Evolutionary conservation across 768 basidiomycete genomes (phyloP), one percentile per base, ranked within the genome.

Genomic region (Sarcodon aspratus): DNA sequence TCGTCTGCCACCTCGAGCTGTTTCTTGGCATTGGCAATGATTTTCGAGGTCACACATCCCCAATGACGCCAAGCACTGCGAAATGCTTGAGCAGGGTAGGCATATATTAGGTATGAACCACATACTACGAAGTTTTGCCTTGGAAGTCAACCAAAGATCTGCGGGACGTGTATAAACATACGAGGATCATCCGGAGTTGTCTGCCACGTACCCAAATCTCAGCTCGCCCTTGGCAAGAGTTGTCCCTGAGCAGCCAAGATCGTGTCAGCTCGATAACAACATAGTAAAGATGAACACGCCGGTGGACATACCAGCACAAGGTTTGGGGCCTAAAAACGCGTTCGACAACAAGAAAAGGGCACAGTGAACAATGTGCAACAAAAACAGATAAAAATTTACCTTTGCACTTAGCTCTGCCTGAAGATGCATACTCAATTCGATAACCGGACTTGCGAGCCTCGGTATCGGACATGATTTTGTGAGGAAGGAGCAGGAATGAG

Each of bases 41-140:
- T 78, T 57, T 74, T 79, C 15, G 70, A 40, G 0, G 90, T 91
- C 7, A 76, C 73, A 60, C 92, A 94, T 15, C 91, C 91, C 90
- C 90, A 95, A 59, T 95, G 92, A 53, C 89, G 79, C 88, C 88
- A 95, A 33, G 72, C 63, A 59, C 86, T 89, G 44, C 27, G 46
- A n/a, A 44, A 36, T 54, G 2, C 21, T 6, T 10, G 34, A 18
- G 35, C 33, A n/a, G 54, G 50, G 40, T 17, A 45, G 4, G 46
- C 4, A 42, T 27, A 44, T 27, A 32, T 13, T 37, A 44, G 15
- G 40, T 17, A 45, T 10, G 35, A 36, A 21, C n/a, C 31, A 66
- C 70, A 55, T 61, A 87, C 87, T 85, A 86, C 56, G 62, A 72
- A 8, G 77, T 76, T 56, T 78, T 72, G 50, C 86, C 91, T 54